Evolutionary conservation across 2,329 filamentous ascomycete genomes (phyloP).

Genomic region (Dothidotthia symphoricarpi): DNA sequence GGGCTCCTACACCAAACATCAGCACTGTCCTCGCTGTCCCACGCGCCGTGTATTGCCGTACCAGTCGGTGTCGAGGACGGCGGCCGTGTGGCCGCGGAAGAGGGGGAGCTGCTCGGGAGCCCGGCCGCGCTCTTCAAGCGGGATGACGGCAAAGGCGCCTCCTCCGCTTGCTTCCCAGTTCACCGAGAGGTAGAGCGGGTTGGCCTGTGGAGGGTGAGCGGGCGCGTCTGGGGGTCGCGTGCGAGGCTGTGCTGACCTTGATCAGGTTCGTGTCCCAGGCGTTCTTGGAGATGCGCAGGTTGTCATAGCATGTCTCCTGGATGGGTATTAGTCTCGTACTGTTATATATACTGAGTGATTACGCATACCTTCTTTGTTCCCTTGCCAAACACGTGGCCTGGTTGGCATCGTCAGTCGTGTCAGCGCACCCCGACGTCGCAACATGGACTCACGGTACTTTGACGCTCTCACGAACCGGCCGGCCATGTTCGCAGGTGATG

Average conservation of each 20-base stretch:
- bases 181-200: slow-evolving; percentile 92
- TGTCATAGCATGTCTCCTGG: slow-evolving; percentile 95
- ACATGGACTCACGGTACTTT: slow-evolving; percentile 62
- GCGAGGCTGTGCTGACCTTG: slow-evolving; percentile 64
- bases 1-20: slow-evolving; percentile 67
- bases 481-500: slow-evolving; percentile 53
- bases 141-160: slow-evolving; percentile 95
- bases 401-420: slow-evolving; percentile 21
- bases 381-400: slow-evolving; percentile 98
- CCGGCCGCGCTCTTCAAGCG: slow-evolving; percentile 83
- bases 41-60: slow-evolving; percentile 37
- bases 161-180: slow-evolving; percentile 98
- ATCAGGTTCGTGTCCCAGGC: slow-evolving; percentile 98
- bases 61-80: slow-evolving; percentile 98
- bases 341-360: too few relatives aligned
- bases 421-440: slow-evolving; percentile 25
- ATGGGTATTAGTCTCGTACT: slow-evolving; percentile 16
- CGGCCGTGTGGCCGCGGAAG: slow-evolving; percentile 92
- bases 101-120: slow-evolving; percentile 89
- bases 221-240: slow-evolving; percentile 29
- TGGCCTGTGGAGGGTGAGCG: slow-evolving; percentile 61
- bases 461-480: slow-evolving; percentile 71
- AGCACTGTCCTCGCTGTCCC: slow-evolving; percentile 8
- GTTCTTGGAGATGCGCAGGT: slow-evolving; percentile 94
- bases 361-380: slow-evolving; percentile 80